Percentiles rank a stretch among this genome's conserved stretches.
Evolutionary conservation across 2,329 filamentous ascomycete genomes (phyloP).

Genomic region (Didymosphaeria variabile): DNA sequence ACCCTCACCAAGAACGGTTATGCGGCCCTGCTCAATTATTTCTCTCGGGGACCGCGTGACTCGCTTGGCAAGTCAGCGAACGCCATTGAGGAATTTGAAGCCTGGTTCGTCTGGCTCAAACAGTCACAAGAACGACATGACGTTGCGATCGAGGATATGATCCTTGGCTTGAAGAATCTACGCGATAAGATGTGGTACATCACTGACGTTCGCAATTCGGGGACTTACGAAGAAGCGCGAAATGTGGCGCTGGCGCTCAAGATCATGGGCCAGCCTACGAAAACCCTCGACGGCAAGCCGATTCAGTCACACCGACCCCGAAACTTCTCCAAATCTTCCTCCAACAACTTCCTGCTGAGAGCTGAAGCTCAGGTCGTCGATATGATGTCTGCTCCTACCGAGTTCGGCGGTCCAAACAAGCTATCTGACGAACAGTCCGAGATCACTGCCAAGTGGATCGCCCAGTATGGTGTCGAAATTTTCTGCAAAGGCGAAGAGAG

Average conservation of each 20-base stretch:
- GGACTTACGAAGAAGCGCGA: constrained; percentile 84
- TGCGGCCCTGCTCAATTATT: constrained; percentile 75
- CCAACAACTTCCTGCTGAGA: constrained; percentile 73
- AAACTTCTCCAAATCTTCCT: constrained; percentile 56
- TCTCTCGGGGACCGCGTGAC: constrained; percentile 75
- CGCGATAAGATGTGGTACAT: constrained; percentile 99
- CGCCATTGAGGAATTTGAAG: constrained; percentile 80
- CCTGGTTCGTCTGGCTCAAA: constrained; percentile 84
- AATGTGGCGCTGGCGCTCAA: constrained; percentile 88
- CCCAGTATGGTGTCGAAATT: constrained; percentile 83
- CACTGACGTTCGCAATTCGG: constrained; percentile 90
- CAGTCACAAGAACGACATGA: constrained; percentile 83
- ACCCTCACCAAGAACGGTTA: constrained; percentile 73
- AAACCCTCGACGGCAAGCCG: constrained; percentile 51
- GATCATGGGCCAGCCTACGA: constrained; percentile 76
- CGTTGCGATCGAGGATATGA: constrained; percentile 76
- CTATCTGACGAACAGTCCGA: constrained; percentile 95
- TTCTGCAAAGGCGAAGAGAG: constrained; percentile 95
- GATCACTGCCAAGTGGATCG: constrained; percentile 82
- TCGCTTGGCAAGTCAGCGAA: constrained; percentile 74
- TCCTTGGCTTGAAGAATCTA: constrained; percentile 75
- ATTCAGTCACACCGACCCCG: constrained; percentile 52
- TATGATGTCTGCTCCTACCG: constrained; percentile 80
- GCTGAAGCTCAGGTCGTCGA: constrained; percentile 88
- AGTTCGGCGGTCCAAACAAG: constrained; percentile 92